These are phyloP conservation scores for Aspergillus sp. DNA, from an alignment of 2,329 filamentous ascomycete species.

Conservation along the genomic window DNA sequence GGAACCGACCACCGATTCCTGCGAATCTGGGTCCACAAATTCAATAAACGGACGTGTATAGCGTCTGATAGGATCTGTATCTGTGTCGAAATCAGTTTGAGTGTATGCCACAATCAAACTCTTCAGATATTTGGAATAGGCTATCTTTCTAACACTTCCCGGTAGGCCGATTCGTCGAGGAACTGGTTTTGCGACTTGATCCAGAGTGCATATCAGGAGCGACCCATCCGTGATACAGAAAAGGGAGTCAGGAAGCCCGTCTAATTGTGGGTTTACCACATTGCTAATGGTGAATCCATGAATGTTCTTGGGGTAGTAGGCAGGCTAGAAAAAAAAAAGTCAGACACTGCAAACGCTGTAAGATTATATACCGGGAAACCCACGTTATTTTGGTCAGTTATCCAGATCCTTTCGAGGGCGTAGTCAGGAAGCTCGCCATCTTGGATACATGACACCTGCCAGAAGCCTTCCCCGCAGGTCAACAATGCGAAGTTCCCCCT, in stretches of 20 bases:
- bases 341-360: conserved; percentile 6
- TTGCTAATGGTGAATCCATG: conserved; percentile 33
- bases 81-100: conserved; percentile 19
- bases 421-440: conserved; percentile 20
- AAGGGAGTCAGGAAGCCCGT: conserved; percentile 37
- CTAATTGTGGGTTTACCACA: conserved; percentile 11
- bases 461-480: conserved; percentile 34
- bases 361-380: conserved; percentile 8
- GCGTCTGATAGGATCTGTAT: conserved; percentile 23
- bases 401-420: conserved; percentile 32
- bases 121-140: conserved; percentile 42
- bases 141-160: conserved; percentile 38
- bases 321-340: conserved; percentile 23
- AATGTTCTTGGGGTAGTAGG: conserved; percentile 32
- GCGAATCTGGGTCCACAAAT: conserved; percentile 34
- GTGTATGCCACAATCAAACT: conserved; percentile 48
- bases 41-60: conserved; percentile 31
- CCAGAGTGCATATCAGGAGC: conserved; percentile 45
- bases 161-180: conserved; percentile 35
- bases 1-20: conserved; percentile 14
- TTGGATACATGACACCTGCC: conserved; percentile 27
- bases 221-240: conserved; percentile 45
- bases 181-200: conserved; percentile 36
- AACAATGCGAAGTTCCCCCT: conserved; percentile 25
- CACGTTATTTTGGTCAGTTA: conserved; percentile 40